Percentiles rank a stretch among this genome's conserved stretches.
These are phyloP conservation scores for Penicillium dipodomyicola DNA, from an alignment of 495 filamentous ascomycete species.

Conservation along the genomic window DNA sequence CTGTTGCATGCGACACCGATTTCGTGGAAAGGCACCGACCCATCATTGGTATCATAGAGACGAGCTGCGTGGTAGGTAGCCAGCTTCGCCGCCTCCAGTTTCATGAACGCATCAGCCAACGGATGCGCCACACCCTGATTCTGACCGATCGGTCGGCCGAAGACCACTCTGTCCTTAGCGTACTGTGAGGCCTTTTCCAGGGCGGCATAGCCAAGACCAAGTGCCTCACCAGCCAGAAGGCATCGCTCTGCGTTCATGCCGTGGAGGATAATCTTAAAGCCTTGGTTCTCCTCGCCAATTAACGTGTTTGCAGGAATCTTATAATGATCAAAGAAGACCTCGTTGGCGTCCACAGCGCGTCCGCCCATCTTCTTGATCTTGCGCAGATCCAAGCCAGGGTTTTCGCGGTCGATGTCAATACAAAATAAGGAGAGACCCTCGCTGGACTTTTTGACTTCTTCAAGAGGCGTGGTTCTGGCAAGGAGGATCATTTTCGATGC, in stretches of 20 bases:
- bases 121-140: conserved; percentile 78
- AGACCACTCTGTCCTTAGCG: conserved; percentile 66
- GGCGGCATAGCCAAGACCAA: conserved; percentile 74
- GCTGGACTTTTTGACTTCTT: conserved; percentile 61
- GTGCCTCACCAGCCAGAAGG: conserved; percentile 71
- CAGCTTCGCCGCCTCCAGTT: conserved; percentile 74
- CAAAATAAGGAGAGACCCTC: conserved; percentile 75
- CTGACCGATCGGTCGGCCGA: conserved; percentile 67
- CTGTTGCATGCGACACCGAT: conserved; percentile 73
- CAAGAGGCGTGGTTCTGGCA: conserved; percentile 66
- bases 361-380: conserved; percentile 82
- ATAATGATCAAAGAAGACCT: conserved; percentile 81
- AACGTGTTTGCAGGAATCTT: conserved; percentile 56
- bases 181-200: conserved; percentile 63
- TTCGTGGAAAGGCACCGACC: conserved; percentile 54
- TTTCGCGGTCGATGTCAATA: conserved; percentile 62
- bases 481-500: conserved; percentile 75
- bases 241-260: conserved; percentile 84
- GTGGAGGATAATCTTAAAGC: conserved; percentile 75
- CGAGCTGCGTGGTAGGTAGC: conserved; percentile 75
- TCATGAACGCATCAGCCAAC: conserved; percentile 71
- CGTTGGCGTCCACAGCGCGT: conserved; percentile 75
- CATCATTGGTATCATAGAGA: conserved; percentile 64
- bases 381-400: conserved; percentile 58
- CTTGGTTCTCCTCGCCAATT: conserved; percentile 67